A percentile compares a stretch with the other conserved stretches of the same genome.
Conservation (phyloP, 768 basidiomycete genomes). For the Calocybe gangraenosa region DNA sequence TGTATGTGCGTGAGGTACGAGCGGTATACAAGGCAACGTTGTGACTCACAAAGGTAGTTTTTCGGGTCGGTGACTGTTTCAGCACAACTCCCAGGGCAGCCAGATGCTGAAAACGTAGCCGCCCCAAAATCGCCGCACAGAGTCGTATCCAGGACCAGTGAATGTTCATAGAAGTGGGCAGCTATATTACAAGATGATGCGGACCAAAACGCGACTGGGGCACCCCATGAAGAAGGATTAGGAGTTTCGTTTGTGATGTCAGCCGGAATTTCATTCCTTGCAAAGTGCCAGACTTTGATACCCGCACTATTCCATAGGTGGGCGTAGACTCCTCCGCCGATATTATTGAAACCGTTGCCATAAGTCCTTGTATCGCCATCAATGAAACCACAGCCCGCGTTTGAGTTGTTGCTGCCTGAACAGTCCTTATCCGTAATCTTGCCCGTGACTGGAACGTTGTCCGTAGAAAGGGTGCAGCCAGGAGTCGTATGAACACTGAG, state of each 20-base stretch:
- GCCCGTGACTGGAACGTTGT: constrained; percentile 21
- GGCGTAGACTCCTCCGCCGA: constrained; percentile 50
- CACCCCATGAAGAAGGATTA: constrained; percentile 46
- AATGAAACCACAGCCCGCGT: constrained; percentile 48
- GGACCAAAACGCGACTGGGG: constrained; percentile 49
- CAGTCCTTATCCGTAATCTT: constrained; percentile 31
- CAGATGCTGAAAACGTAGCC: constrained; percentile 26
- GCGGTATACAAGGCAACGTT: not conserved
- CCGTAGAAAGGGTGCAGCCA: constrained; percentile 32
- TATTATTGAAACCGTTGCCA: constrained; percentile 41
- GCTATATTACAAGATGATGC: constrained; percentile 44
- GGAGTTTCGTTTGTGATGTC: constrained; percentile 45
- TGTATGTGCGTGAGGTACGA: too few species aligned
- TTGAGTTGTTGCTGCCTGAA: constrained; percentile 31
- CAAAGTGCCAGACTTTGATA: constrained; percentile 56
- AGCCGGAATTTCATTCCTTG: constrained; percentile 43
- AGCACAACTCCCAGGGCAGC: constrained; percentile 44
- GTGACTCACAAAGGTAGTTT: constrained; percentile 43
- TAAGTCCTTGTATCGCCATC: constrained; percentile 36
- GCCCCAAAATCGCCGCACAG: constrained; percentile 46
- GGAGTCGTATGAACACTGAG: constrained; percentile 60
- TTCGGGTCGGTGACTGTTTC: constrained; percentile 48
- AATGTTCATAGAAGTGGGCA: constrained; percentile 49
- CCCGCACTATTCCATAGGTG: constrained; percentile 50
- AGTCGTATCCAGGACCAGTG: constrained; percentile 43